These are phyloP conservation scores for Allium cepa DNA, from an alignment of 106 monocot species.

Conservation along the genomic window DNA sequence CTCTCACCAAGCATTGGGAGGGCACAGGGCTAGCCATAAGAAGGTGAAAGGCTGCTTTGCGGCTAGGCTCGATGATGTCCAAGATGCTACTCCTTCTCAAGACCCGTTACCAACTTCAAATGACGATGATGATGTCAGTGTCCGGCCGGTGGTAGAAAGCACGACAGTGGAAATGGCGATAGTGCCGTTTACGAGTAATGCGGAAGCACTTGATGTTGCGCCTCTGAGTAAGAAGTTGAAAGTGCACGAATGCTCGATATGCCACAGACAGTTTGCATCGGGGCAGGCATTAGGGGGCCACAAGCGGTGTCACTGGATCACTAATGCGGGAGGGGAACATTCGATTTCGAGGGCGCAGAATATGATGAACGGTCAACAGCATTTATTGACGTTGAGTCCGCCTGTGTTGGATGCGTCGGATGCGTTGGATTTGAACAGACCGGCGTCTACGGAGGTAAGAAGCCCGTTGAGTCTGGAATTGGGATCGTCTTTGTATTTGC, in stretches of 20 bases:
- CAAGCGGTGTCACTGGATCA: constrained; percentile 62
- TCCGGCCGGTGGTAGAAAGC: neutral
- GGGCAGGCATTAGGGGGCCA: constrained; percentile 75
- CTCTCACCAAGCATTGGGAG: constrained; percentile 70
- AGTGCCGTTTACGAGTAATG: constrained; percentile 17
- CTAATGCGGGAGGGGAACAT: constrained; percentile 6
- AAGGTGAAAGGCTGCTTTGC: constrained; percentile 77
- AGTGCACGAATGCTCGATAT: constrained; percentile 66
- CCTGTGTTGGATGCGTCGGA: constrained; percentile 7
- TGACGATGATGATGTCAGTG: neutral
- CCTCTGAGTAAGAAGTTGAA: constrained; percentile 49
- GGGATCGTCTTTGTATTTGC: constrained; percentile 22
- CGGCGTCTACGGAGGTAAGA: constrained; percentile 16
- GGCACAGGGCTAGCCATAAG: constrained; percentile 74
- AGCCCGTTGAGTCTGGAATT: constrained; percentile 26
- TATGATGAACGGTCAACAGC: constrained; percentile 5
- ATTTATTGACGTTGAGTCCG: constrained; percentile 22
- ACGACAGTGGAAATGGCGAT: constrained; percentile 23
- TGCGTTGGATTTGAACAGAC: constrained; percentile 47
- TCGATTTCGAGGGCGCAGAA: neutral
- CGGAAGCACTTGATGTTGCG: neutral
- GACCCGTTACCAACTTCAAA: neutral
- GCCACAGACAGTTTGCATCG: constrained; percentile 55
- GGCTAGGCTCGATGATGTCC: constrained; percentile 22
- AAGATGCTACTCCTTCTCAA: neutral